A percentile compares a stretch with the other conserved stretches of the same genome.
phyloP scores from a whole-genome alignment of 2,329 filamentous ascomycete species.

The Coniella vitis region DNA sequence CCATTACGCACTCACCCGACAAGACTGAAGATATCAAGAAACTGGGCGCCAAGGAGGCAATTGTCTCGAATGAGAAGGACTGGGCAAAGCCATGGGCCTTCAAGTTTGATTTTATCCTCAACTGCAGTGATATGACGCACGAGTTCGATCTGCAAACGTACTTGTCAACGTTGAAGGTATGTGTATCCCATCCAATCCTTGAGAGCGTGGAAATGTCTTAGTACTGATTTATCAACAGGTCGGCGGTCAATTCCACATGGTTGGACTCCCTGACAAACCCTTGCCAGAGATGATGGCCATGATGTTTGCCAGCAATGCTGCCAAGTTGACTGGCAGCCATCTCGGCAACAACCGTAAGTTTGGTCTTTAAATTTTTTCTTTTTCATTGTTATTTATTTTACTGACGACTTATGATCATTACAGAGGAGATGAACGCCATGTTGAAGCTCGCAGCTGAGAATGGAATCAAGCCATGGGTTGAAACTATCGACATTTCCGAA shows the following conservation, averaged over 20 bases:
- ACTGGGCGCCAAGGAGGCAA: constrained; percentile 54
- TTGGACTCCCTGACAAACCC: constrained; percentile 48
- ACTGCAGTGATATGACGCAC: constrained; percentile 42
- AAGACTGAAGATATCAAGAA: constrained; percentile 55
- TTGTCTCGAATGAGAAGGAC: constrained; percentile 38
- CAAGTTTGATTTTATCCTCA: constrained; percentile 45
- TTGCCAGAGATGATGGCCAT: constrained; percentile 35
- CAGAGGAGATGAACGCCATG: constrained; percentile 49
- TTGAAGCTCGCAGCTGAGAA: constrained; percentile 52
- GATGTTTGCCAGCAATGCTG: constrained; percentile 33
- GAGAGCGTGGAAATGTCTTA: background rate
- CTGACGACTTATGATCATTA: background rate
- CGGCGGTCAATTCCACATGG: constrained; percentile 50
- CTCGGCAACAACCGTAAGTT: constrained; percentile 46
- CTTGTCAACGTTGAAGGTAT: constrained; percentile 38
- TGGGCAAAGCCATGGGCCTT: constrained; percentile 51
- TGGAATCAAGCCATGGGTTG: constrained; percentile 25
- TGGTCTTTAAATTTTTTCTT: background rate
- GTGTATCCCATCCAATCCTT: background rate
- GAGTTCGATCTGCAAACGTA: constrained; percentile 48
- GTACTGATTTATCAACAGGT: constrained; percentile 22
- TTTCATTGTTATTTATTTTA: background rate
- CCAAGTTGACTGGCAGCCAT: constrained; percentile 42
- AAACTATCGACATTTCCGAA: constrained; percentile 21
- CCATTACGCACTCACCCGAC: constrained; percentile 51